Evolutionary conservation across 441 rosid genomes (phyloP).

Genomic region (Populus trichocarpa): DNA sequence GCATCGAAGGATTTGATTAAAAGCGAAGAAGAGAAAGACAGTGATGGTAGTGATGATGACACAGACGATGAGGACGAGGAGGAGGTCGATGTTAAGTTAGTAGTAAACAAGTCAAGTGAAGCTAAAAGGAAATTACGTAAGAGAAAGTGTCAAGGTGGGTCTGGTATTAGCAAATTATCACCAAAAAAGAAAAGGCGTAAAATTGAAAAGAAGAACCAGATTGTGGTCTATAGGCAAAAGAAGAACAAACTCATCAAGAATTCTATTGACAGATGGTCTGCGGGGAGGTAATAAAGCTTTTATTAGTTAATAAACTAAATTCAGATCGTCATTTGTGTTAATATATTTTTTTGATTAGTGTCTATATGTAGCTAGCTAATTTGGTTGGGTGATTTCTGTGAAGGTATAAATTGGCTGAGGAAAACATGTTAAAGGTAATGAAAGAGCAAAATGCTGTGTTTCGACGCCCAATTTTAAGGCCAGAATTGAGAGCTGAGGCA

Average conservation of each 20-base stretch:
- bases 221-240: conserved; percentile 32
- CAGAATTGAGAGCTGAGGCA: conserved; percentile 68
- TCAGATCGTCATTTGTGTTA: not conserved
- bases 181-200: conserved; percentile 23
- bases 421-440: conserved; percentile 78
- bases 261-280: conserved; percentile 72
- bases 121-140: conserved; percentile 25
- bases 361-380: not conserved
- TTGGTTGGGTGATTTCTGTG: conserved; percentile 9
- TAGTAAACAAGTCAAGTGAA: not conserved
- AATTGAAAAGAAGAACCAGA: conserved; percentile 32
- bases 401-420: conserved; percentile 86
- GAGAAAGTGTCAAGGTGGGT: conserved; percentile 35
- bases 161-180: not conserved
- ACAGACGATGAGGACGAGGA: conserved; percentile 8
- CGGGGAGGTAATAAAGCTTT: conserved; percentile 48
- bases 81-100: not conserved
- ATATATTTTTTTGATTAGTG: not conserved
- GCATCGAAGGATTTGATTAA: conserved; percentile 12
- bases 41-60: conserved; percentile 2
- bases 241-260: conserved; percentile 39
- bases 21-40: conserved; percentile 19
- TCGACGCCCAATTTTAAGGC: conserved; percentile 71
- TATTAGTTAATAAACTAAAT: not conserved
- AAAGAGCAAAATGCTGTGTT: conserved; percentile 70